These are phyloP conservation scores for Corinectria fuckeliana DNA, from an alignment of 2,329 filamentous ascomycete genomes.

Conservation along the genomic window DNA sequence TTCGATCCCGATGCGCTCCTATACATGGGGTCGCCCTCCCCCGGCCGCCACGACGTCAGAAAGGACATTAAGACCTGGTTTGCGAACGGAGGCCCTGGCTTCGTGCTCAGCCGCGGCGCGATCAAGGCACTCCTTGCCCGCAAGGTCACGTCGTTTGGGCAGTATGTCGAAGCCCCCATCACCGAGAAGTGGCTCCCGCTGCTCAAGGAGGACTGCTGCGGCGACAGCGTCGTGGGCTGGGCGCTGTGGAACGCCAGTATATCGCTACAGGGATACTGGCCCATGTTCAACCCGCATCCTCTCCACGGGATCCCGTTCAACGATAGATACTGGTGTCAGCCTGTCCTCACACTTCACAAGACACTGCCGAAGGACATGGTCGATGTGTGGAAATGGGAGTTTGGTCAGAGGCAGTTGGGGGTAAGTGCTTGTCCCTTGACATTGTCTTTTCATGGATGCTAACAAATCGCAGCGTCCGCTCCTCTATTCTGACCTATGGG, in stretches of 20 bases:
- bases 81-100: conserved; percentile 57
- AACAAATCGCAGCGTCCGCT: conserved; percentile 42
- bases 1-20: conserved; percentile 52
- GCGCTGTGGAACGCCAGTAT: conserved; percentile 53
- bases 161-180: conserved; percentile 48
- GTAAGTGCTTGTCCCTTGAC: conserved; percentile 33
- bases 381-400: conserved; percentile 55
- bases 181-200: conserved; percentile 49
- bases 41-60: conserved; percentile 43
- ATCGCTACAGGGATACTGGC: conserved; percentile 54
- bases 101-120: conserved; percentile 53
- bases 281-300: conserved; percentile 57
- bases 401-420: conserved; percentile 39
- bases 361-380: conserved; percentile 54
- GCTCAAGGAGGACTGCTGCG: conserved; percentile 57
- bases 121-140: conserved; percentile 49
- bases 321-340: conserved; percentile 57
- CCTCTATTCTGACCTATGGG: conserved; percentile 47
- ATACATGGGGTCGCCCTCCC: conserved; percentile 58
- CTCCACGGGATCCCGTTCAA: conserved; percentile 56
- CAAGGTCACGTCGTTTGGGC: conserved; percentile 40
- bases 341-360: conserved; percentile 57
- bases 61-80: conserved; percentile 49
- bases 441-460: conserved; percentile 4
- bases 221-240: conserved; percentile 59